phyloP scores from a whole-genome alignment of 2,329 filamentous ascomycete genomes.

The Phaeosphaeriaceae sp. region DNA sequence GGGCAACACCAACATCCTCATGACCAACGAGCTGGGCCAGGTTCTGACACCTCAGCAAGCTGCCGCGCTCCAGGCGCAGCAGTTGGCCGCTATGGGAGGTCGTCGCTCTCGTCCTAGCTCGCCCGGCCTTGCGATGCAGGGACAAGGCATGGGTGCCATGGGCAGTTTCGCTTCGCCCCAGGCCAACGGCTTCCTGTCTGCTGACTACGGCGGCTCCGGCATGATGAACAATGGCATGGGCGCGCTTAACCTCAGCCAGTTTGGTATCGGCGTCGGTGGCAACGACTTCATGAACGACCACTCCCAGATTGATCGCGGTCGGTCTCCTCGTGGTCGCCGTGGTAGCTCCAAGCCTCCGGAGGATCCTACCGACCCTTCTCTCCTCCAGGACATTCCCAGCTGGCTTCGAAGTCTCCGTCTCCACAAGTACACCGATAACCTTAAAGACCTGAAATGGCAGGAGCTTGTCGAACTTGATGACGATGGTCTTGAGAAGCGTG shows the following conservation, averaged over 20 bases:
- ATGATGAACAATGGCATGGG: constrained; percentile 75
- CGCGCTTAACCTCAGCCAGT: constrained; percentile 73
- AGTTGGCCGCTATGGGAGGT: constrained; percentile 80
- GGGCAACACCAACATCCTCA: constrained; percentile 79
- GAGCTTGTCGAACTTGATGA: constrained; percentile 93
- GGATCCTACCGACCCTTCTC: constrained; percentile 88
- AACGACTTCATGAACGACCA: constrained; percentile 89
- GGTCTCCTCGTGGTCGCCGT: constrained; percentile 88
- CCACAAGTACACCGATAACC: constrained; percentile 98
- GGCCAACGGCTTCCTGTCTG: constrained; percentile 91
- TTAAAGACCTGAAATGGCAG: constrained; percentile 97
- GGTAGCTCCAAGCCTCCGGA: constrained; percentile 98
- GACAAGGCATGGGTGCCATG: constrained; percentile 64
- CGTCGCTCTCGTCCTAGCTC: constrained; percentile 88
- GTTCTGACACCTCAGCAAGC: constrained; percentile 70
- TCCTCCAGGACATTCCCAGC: constrained; percentile 93
- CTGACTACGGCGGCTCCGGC: constrained; percentile 79
- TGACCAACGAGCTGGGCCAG: constrained; percentile 94
- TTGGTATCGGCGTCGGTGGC: constrained; percentile 58
- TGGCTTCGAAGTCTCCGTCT: constrained; percentile 94
- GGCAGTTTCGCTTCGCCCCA: constrained; percentile 81
- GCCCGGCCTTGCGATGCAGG: constrained; percentile 83
- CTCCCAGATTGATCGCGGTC: constrained; percentile 80
- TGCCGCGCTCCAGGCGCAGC: constrained; percentile 69
- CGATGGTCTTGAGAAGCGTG: constrained; percentile 87